Base-by-base conservation (phyloP, 352 stramenopile species). In the Globisporangium cederbergense region DNA sequence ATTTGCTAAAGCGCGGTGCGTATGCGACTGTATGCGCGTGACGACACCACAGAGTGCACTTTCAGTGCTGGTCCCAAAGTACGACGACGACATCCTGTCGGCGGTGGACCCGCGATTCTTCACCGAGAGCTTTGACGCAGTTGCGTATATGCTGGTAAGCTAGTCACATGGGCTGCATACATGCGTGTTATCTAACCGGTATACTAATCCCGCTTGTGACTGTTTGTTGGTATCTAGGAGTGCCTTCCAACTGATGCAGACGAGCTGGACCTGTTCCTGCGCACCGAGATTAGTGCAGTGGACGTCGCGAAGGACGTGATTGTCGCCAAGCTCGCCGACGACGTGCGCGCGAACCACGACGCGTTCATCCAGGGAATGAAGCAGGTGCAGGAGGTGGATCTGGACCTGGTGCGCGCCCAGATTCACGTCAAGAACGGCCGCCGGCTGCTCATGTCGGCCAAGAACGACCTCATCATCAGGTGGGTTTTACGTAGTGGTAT, bases 401-500 rank as follows among this genome's bases (percentile, higher is more conserved):
- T 96, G 20, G 86, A 96, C 62, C 72, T 96, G 34, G 77, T 93
- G 52, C 78, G 83, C 43, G 86, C 88, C 22, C 83, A 94, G 60
- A 95, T 96, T 45, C 88, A 96, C 60, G 88, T 96, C 47, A 96
- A 95, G 30, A 96, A 96, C 32, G 88, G 84, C 10, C 76, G 88
- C 1, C 79, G 86, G 9, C 67, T 94, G 46, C 75, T 96, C 46
- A 66, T 78, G 40, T 88, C 76, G 9, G 76, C 79, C 13, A 94
- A 91, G 60, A 77, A 85, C 13, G 84, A 96, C 51, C 68, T 95
- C 1, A 72, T 93, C 42, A 74, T 86, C 40, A 89, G 74, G 84
- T 93, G 3, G 36, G 22, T 49, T 20, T n/a, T 10, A 16, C 22
- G 22, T 25, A 25, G 22, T 25, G 16, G 5, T 49, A 4, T 50